Base-by-base conservation (phyloP, 2,329 filamentous ascomycete species). In the Stagonosporopsis vannaccii region DNA sequence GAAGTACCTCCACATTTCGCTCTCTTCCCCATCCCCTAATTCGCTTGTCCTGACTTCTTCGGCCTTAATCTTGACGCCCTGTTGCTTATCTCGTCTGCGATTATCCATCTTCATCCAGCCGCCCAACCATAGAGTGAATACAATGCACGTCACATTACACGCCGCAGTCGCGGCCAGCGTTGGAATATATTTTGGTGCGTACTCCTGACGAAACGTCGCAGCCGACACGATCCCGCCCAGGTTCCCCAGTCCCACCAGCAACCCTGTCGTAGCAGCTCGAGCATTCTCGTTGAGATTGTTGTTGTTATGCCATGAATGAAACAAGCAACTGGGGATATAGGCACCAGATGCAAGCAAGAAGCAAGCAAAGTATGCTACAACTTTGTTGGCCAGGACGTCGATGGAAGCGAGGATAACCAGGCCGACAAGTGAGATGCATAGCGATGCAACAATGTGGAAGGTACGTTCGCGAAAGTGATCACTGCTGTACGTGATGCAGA, bases 241-340 rank as follows among this genome's bases (percentile, higher is more conserved):
- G 55, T 84, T 84, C 0, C 80, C 80, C 7, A 84, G 63, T 0
- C 79, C 81, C 6, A 81, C 80, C 1, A 81, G 70, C 13, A 82
- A 66, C 0, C 78, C 81, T 1, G 80, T 83, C 9, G 78, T 81
- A 0, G 80, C 80, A 5, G 81, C 81, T 0, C 81, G 76, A 0
- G 73, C 75, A 39, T 78, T 82, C 68, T 85, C 81, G 22, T 80
- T 77, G 7, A 82, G 68, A 37, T 81, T 83, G 62, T 84, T 84
- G 58, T 83, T 84, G 52, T 83, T 83, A 56, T 82, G 75, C 81
- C 82, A 82, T 1, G 75, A 75, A 56, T 82, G 77, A 4, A 83
- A 76, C n/a, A 84, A 68, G 48, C 77, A 78, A 4, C 75, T 78
- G 0, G 80, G 78, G 13, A 81, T 80, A 59, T 82, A 83, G 1